A percentile compares a stretch with the other conserved stretches of the same genome.
phyloP scores from a whole-genome alignment of 1,284 basidiomycete species.

The Papiliotrema fonsecae region DNA sequence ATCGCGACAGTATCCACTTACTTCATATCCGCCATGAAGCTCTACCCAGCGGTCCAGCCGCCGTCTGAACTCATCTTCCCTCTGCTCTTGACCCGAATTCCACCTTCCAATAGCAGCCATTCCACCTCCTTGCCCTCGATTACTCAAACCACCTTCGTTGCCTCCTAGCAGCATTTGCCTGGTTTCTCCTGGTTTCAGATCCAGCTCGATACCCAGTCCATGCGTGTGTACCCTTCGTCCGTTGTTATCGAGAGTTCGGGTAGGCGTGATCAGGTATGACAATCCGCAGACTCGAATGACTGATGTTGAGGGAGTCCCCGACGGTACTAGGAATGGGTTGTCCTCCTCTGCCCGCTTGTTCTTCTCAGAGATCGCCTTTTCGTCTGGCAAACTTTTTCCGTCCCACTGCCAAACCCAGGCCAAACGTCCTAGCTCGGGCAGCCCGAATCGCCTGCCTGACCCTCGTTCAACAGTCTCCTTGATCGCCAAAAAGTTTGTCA shows the following conservation, averaged over 20 bases:
- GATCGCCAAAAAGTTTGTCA: slow-evolving; percentile 42
- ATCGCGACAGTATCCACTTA: slow-evolving; percentile 4
- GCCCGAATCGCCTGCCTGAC: slow-evolving; percentile 37
- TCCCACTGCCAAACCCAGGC: slow-evolving; percentile 49
- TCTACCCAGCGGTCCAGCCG: slow-evolving; percentile 44
- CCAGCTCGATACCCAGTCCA: slow-evolving; percentile 44
- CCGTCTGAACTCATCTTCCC: slow-evolving; percentile 34
- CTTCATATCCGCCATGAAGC: slow-evolving; percentile 37
- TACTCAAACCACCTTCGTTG: slow-evolving; percentile 31
- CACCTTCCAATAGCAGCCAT: slow-evolving; percentile 45
- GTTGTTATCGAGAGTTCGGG: slow-evolving; percentile 39
- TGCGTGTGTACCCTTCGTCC: slow-evolving; percentile 41
- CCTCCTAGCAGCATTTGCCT: slow-evolving; percentile 33
- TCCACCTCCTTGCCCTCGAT: slow-evolving; percentile 40
- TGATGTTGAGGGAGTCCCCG: slow-evolving; percentile 4
- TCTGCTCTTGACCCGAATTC: slow-evolving; percentile 37
- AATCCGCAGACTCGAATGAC: slow-evolving; percentile 19
- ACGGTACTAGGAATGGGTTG: slow-evolving; percentile 30
- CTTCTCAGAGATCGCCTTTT: slow-evolving; percentile 17
- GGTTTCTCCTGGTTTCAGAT: slow-evolving; percentile 41
- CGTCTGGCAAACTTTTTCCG: slow-evolving; percentile 25
- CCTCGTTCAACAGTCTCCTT: slow-evolving; percentile 44
- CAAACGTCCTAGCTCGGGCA: slow-evolving; percentile 41
- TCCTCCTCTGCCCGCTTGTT: slow-evolving; percentile 12
- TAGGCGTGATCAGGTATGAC: slow-evolving; percentile 42